Percentiles rank a stretch among this genome's conserved stretches.
Conservation (phyloP, 2,329 filamentous ascomycete genomes). For the Ascochyta viciae-villosae region DNA sequence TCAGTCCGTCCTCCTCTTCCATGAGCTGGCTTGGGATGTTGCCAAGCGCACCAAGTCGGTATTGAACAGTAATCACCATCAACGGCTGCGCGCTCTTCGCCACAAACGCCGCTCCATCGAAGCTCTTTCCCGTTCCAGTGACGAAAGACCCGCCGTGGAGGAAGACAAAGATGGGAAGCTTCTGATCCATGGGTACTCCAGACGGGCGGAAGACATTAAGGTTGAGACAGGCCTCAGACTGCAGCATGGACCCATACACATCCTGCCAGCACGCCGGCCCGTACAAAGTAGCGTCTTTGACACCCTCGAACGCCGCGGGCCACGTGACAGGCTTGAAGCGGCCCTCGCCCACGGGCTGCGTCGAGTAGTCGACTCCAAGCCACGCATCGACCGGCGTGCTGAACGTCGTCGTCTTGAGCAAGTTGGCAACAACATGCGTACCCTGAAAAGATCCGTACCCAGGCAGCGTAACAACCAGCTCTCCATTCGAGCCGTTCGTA, state of each 20-base stretch:
- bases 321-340: constrained; percentile 53
- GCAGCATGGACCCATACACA: constrained; percentile 37
- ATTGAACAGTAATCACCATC: constrained; percentile 46
- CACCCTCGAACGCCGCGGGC: constrained; percentile 52
- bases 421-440: constrained; percentile 46
- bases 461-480: constrained; percentile 43
- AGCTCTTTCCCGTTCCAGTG: constrained; percentile 36
- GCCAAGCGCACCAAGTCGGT: constrained; percentile 45
- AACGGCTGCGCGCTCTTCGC: constrained; percentile 39
- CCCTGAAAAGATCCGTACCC: constrained; percentile 54
- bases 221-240: constrained; percentile 46
- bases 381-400: constrained; percentile 54
- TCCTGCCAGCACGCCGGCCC: constrained; percentile 56
- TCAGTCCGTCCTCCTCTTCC: constrained; percentile 43
- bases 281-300: constrained; percentile 49
- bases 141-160: constrained; percentile 45
- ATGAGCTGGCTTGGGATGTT: constrained; percentile 44
- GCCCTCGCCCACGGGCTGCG: constrained; percentile 47
- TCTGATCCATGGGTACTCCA: constrained; percentile 33
- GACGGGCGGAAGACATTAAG: constrained; percentile 43
- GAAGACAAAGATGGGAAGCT: constrained; percentile 42
- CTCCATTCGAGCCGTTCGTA: constrained; percentile 18
- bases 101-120: constrained; percentile 46
- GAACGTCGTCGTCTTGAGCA: constrained; percentile 42
- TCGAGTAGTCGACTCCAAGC: constrained; percentile 58